Percentiles rank a stretch among this genome's conserved stretches.
Conservation (phyloP, 75 land plant species). For the Cryptomeria japonica region DNA sequence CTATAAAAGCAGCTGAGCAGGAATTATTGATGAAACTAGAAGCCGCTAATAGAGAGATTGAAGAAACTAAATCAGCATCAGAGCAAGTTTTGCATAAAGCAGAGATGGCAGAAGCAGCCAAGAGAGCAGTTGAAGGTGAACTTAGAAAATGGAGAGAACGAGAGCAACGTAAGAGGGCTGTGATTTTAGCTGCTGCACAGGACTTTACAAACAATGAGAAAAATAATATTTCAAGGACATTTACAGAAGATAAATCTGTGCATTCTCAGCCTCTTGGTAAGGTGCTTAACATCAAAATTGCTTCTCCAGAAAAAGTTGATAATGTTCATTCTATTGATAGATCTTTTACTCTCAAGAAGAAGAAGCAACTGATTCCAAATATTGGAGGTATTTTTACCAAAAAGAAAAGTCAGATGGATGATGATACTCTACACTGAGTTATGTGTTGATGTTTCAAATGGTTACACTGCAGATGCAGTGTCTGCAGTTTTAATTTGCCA, state of each 20-base stretch:
- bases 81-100: conserved; percentile 67
- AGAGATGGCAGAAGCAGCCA: conserved; percentile 94
- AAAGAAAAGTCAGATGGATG: conserved; percentile 57
- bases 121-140: conserved; percentile 74
- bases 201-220: conserved; percentile 9
- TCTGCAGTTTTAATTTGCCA: neutral
- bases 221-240: conserved; percentile 3
- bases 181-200: conserved; percentile 25
- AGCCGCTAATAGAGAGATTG: conserved; percentile 50
- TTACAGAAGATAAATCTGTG: neutral
- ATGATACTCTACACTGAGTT: conserved; percentile 28
- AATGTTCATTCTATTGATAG: conserved; percentile 13
- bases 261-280: conserved; percentile 9
- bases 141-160: conserved; percentile 46
- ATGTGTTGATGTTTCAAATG: neutral
- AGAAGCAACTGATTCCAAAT: conserved; percentile 43
- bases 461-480: neutral
- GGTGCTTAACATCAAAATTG: conserved; percentile 12
- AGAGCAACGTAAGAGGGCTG: conserved; percentile 62
- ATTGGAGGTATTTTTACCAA: conserved; percentile 53
- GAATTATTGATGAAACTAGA: conserved; percentile 68
- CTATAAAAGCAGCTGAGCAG: conserved; percentile 81
- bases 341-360: conserved; percentile 20
- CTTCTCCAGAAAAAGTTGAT: conserved; percentile 4
- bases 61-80: conserved; percentile 45